Evolutionary conservation across 371 early-diverging fungal species (phyloP).

Genomic region (Haplosporangium sp.): DNA sequence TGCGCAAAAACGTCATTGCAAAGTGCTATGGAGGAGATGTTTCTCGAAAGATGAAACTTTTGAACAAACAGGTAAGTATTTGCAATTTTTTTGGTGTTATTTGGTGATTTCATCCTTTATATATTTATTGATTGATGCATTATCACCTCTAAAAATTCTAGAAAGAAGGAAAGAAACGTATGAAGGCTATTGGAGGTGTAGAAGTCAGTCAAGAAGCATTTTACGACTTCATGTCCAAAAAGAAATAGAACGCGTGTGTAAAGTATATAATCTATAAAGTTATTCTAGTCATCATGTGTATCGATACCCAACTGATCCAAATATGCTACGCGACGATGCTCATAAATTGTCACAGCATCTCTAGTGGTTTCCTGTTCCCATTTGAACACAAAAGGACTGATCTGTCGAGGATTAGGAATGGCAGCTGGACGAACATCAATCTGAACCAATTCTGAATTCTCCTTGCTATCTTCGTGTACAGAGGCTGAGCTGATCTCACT

Average conservation of each 20-base stretch:
- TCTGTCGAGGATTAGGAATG: conserved; percentile 29
- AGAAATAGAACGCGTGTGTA: conserved; percentile 12
- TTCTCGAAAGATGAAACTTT: conserved; percentile 92
- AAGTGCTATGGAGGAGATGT: conserved; percentile 96
- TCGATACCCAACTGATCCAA: conserved; percentile 50
- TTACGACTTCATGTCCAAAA: conserved; percentile 72
- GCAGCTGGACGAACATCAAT: conserved; percentile 11
- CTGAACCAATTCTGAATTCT: conserved; percentile 11
- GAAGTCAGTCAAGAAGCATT: conserved; percentile 82
- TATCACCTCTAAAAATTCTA: neutral
- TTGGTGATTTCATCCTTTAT: too few species aligned
- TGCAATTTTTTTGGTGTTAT: too few species aligned
- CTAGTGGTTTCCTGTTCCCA: conserved; percentile 48
- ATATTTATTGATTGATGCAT: neutral
- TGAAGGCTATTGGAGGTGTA: conserved; percentile 83
- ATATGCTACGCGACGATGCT: conserved; percentile 56
- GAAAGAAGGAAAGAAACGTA: conserved; percentile 90
- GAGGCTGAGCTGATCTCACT: conserved; percentile 26
- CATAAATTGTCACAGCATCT: conserved; percentile 46
- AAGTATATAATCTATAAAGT: neutral
- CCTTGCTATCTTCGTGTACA: conserved; percentile 10
- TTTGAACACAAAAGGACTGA: conserved; percentile 21
- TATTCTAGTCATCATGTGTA: conserved; percentile 35
- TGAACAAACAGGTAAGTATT: conserved; percentile 75
- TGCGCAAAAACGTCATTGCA: conserved; percentile 95